phyloP scores from a whole-genome alignment of 2,329 filamentous ascomycete genomes.

The Xylaria sp. region DNA sequence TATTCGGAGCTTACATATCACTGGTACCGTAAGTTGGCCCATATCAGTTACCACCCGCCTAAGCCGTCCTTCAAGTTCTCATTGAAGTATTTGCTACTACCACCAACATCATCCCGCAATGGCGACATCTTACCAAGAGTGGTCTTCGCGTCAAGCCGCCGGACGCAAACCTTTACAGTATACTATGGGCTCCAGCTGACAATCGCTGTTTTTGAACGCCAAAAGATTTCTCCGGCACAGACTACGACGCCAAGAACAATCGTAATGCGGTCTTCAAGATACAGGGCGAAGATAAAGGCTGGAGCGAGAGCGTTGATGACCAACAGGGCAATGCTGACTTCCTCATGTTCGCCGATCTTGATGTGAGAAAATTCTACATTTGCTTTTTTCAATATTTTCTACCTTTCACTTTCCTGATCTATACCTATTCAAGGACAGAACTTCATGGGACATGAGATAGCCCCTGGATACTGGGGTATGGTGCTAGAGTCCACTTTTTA shows the following conservation, averaged over 20 bases:
- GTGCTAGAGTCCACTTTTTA: too few species aligned
- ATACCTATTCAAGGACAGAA: too few species aligned
- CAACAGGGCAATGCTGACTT: conserved; percentile 54
- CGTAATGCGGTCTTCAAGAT: conserved; percentile 68
- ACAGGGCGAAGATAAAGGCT: conserved; percentile 57
- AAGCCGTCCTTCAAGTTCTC: too few species aligned
- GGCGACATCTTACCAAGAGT: too few species aligned
- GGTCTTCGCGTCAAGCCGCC: too few species aligned
- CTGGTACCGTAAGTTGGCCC: conserved; percentile 48
- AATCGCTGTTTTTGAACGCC: neutral
- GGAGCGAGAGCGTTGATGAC: conserved; percentile 57
- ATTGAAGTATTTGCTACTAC: too few species aligned
- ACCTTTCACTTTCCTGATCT: too few species aligned
- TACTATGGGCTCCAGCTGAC: neutral
- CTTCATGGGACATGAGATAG: too few species aligned
- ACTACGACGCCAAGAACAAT: conserved; percentile 60
- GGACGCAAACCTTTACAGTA: neutral
- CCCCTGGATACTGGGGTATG: too few species aligned
- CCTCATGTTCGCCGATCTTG: neutral
- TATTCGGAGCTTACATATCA: conserved; percentile 67
- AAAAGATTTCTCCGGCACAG: conserved; percentile 66
- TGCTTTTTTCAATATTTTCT: conserved; percentile 34
- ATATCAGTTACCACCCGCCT: too few species aligned
- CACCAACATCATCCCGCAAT: too few species aligned
- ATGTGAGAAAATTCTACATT: neutral